phyloP scores from a whole-genome alignment of 192 early-diverging fungal species.

The Allomyces macrogynus region DNA sequence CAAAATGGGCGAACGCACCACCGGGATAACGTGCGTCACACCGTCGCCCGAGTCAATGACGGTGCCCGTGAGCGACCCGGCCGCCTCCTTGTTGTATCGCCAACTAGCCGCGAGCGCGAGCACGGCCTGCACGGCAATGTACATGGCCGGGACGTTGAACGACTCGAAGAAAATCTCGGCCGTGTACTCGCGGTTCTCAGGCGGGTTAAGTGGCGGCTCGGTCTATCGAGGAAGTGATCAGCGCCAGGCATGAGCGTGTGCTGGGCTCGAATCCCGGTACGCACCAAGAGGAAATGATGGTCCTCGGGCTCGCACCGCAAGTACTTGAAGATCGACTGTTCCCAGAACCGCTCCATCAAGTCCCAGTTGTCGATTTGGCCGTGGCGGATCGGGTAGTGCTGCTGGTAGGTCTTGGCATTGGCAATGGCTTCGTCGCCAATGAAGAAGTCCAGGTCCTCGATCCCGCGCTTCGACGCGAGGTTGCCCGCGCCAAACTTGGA shows the following conservation, averaged over 20 bases:
- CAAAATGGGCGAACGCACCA: slow-evolving; percentile 9
- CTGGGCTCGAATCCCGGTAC: background rate
- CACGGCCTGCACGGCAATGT: slow-evolving; percentile 98
- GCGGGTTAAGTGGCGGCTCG: slow-evolving; percentile 91
- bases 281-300: slow-evolving; percentile 79
- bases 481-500: slow-evolving; percentile 40
- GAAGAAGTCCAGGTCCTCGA: slow-evolving; percentile 91
- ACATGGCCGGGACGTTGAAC: slow-evolving; percentile 91
- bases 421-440: slow-evolving; percentile 88
- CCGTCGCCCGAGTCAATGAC: slow-evolving; percentile 98
- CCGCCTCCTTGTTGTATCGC: slow-evolving; percentile 62
- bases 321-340: slow-evolving; percentile 95
- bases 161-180: slow-evolving; percentile 99
- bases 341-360: slow-evolving; percentile 98
- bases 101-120: slow-evolving; percentile 89
- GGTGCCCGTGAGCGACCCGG: slow-evolving; percentile 86
- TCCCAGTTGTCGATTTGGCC: slow-evolving; percentile 99
- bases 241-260: slow-evolving; percentile 1
- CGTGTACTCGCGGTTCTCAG: slow-evolving; percentile 96
- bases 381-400: slow-evolving; percentile 85
- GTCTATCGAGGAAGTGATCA: slow-evolving; percentile 29
- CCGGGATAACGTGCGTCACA: slow-evolving; percentile 97
- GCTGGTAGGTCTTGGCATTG: slow-evolving; percentile 72
- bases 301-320: slow-evolving; percentile 97
- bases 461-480: slow-evolving; percentile 82